Conservation (phyloP, 345 rosid genomes). For the Firmiana major region DNA sequence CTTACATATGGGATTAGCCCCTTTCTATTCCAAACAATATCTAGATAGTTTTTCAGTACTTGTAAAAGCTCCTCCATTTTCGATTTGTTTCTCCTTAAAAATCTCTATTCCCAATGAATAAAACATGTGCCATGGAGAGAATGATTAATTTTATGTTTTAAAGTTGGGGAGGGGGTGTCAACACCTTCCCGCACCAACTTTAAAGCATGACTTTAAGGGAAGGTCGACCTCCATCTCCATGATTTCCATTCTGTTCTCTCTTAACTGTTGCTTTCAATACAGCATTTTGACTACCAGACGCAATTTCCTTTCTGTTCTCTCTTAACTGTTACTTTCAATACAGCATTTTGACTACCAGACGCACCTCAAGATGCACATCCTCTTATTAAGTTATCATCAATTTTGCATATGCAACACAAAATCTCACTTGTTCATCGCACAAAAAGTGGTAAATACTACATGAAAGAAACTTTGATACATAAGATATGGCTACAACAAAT, state of each 20-base stretch:
- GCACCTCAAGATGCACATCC: neutral
- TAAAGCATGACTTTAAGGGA: neutral
- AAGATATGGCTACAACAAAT: slow-evolving; percentile 1
- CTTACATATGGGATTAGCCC: neutral
- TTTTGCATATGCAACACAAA: neutral
- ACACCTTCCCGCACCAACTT: neutral
- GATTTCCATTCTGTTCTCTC: neutral
- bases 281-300: neutral
- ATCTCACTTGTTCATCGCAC: neutral
- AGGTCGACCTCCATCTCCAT: neutral
- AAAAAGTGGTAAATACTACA: neutral
- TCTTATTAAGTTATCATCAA: neutral
- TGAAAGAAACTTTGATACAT: neutral
- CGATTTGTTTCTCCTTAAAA: neutral
- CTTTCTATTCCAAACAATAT: neutral
- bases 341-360: neutral
- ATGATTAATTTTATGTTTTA: neutral
- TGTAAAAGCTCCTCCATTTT: neutral
- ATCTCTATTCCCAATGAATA: neutral
- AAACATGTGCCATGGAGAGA: neutral
- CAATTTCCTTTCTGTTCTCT: too few relatives aligned
- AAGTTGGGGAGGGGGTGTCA: neutral
- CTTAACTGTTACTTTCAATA: neutral
- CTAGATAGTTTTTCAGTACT: neutral
- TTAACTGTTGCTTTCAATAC: neutral